Conservation (phyloP, 2,329 filamentous ascomycete genomes). For the Magnaporthiopsis incrustans region DNA sequence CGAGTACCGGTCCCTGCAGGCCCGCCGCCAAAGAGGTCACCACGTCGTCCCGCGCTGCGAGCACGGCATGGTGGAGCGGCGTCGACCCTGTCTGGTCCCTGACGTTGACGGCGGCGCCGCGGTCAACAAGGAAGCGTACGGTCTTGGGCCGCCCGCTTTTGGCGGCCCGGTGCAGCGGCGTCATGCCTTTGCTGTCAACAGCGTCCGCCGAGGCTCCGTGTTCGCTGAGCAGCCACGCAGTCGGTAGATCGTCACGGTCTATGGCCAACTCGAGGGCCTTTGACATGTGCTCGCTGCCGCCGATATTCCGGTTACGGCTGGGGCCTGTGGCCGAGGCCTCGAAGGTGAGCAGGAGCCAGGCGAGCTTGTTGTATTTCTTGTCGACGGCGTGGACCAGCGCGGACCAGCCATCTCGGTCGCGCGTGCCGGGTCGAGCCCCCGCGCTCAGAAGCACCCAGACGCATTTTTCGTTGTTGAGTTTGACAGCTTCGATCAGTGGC, state of each 20-base stretch:
- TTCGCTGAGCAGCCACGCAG: not conserved
- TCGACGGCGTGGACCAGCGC: not conserved
- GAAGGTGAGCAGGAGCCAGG: not conserved
- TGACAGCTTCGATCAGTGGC: not conserved
- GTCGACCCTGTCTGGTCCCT: not conserved
- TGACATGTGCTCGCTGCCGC: not conserved
- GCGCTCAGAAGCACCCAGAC: not conserved
- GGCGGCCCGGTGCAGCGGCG: too few species aligned
- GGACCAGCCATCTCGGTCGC: not conserved
- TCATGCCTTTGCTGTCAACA: too few species aligned
- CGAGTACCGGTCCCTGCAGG: not conserved
- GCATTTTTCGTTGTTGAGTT: too few species aligned
- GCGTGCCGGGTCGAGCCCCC: not conserved
- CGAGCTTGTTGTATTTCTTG: not conserved
- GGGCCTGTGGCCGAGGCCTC: not conserved
- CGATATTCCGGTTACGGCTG: not conserved
- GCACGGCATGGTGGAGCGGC: not conserved
- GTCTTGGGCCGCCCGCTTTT: too few species aligned
- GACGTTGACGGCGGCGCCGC: not conserved
- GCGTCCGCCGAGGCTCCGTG: not conserved
- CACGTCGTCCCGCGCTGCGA: not conserved
- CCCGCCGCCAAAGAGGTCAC: not conserved
- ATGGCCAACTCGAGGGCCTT: not conserved
- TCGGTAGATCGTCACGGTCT: not conserved
- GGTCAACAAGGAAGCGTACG: too few species aligned